Base-by-base conservation (phyloP, 148 eudicot genomes). In the Diospyros lotus region DNA sequence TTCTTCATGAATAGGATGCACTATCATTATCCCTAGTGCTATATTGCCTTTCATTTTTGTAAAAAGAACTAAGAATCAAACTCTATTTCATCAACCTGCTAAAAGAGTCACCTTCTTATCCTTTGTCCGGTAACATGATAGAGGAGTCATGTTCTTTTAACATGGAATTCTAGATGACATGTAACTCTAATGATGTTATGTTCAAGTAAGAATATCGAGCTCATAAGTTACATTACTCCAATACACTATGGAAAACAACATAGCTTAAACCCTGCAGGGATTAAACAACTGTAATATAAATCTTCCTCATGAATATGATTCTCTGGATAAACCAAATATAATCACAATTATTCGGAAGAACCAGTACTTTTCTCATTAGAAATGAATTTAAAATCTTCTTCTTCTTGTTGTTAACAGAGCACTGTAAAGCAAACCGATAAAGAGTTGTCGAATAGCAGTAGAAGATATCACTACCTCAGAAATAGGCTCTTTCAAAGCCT, bases 401-500 rank as follows among this genome's bases (percentile, higher is more conserved):
- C 4, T 51, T 1, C 51, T 48, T 48, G 56, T 43, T 4, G 10
- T 7, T 10, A 38, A 53, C 50, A 17, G 12, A 62, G 41, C 2
- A 63, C 15, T 50, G 9, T 14, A 15, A 7, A 51, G 12, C 2
- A 40, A 18, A 15, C 11, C 39, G 17, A 74, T 41, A 39, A 67
- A 11, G 45, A 55, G 6, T 2, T 11, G 66, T 10, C 1, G 39
- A 72, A 64, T 42, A 54, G 6, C 2, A 9, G 5, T 28, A 44
- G 54, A 66, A 18, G 45, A 65, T 39, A 61, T 40, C 2, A 64
- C 17, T 88, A 95, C 99, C 99, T 92, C 90, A 69, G 93, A 80
- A 76, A 96, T 93, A 50, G 99, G 98, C 12, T 91, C 93, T 76
- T 89, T 93, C 79, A 93, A 66, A 64, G 94, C 18, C 73, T 86